Evolutionary conservation across 805 yeast genomes (phyloP).

Genomic region (Yarrowia deformans): DNA sequence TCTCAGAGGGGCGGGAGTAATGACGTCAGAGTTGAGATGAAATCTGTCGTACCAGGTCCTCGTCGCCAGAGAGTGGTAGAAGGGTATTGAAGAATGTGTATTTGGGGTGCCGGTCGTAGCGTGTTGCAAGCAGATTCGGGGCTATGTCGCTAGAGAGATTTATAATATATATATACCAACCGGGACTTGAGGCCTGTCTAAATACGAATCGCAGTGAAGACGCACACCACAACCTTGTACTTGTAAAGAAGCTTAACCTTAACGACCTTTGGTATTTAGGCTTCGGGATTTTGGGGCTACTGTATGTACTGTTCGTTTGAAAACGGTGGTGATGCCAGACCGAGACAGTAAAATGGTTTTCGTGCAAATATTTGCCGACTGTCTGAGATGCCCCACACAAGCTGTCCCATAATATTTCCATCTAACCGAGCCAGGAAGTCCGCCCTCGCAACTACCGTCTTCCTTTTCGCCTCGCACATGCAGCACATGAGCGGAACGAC

Average conservation of each 20-base stretch:
- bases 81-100: too few relatives aligned
- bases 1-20: background rate
- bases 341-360: background rate
- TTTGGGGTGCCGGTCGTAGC: background rate
- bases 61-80: background rate
- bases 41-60: background rate
- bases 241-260: slow-evolving; percentile 19
- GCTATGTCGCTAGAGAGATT: background rate
- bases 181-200: slow-evolving; percentile 31
- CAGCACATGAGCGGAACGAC: background rate
- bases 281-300: slow-evolving; percentile 12
- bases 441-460: background rate
- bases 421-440: background rate
- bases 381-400: slow-evolving; percentile 1
- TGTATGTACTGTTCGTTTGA: slow-evolving; percentile 10
- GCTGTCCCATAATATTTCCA: background rate
- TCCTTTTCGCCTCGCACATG: background rate
- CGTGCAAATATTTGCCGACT: background rate
- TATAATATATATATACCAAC: slow-evolving; percentile 23
- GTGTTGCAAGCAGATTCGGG: slow-evolving; percentile 7
- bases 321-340: slow-evolving; percentile 37
- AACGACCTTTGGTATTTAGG: background rate
- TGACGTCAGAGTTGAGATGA: slow-evolving; percentile 14
- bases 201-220: slow-evolving; percentile 27
- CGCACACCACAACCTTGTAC: slow-evolving; percentile 24